Evolutionary conservation across 2,329 filamentous ascomycete species (phyloP).

Genomic region (Pleomassaria siparia): DNA sequence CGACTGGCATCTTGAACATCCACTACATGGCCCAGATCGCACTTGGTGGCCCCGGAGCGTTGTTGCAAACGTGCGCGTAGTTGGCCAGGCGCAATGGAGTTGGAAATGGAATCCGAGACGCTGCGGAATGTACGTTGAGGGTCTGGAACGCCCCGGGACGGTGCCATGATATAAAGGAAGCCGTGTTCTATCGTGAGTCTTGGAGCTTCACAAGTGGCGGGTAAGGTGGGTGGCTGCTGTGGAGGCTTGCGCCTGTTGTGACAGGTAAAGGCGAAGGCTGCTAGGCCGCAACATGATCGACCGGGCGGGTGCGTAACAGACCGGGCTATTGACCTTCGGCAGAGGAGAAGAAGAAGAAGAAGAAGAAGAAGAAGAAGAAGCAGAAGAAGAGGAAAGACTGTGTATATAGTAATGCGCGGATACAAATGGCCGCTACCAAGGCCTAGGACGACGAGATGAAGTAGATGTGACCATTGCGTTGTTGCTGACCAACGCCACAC

Average conservation of each 20-base stretch:
- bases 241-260: not conserved
- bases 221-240: constrained; percentile 1
- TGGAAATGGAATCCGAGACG: not conserved
- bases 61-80: not conserved
- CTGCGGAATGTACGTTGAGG: constrained; percentile 10
- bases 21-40: constrained; percentile 12
- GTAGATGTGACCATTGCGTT: too few relatives aligned
- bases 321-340: constrained; percentile 6
- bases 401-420: not conserved
- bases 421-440: not conserved
- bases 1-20: constrained; percentile 29
- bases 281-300: constrained; percentile 1
- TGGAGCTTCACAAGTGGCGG: constrained; percentile 1
- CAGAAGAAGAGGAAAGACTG: not conserved
- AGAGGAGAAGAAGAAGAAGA: not conserved
- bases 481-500: not conserved
- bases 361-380: not conserved
- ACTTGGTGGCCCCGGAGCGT: not conserved
- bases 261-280: not conserved
- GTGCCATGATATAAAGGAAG: constrained; percentile 29
- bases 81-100: not conserved
- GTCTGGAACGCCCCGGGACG: constrained; percentile 12
- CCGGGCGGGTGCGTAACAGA: constrained; percentile 3
- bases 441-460: too few relatives aligned
- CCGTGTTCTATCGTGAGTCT: constrained; percentile 10